Evolutionary conservation across 176 grass and related monocot genomes (phyloP).

Genomic region (Raddia distichophylla): DNA sequence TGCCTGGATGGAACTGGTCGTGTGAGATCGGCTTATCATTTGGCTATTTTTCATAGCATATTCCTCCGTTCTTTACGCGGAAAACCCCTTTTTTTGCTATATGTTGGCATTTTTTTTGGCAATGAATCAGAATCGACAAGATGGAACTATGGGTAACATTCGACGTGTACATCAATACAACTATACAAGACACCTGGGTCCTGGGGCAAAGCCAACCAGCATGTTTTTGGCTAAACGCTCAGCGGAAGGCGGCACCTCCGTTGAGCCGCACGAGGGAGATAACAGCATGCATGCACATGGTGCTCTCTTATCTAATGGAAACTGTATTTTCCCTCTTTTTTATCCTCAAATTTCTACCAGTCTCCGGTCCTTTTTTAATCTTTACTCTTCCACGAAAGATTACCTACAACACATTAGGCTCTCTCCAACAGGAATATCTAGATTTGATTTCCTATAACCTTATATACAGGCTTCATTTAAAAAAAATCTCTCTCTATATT

Average conservation of each 20-base stretch:
- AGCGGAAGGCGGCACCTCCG: background rate
- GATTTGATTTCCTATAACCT: too few species aligned
- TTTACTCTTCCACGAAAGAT: constrained; percentile 40
- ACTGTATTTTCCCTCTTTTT: constrained; percentile 2
- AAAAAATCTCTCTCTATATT: too few species aligned
- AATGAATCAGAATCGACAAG: background rate
- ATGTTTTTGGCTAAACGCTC: background rate
- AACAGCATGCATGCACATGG: background rate
- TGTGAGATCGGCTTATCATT: background rate
- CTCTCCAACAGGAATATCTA: too few species aligned
- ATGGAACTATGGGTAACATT: background rate
- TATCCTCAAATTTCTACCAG: constrained; percentile 37
- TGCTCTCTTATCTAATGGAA: background rate
- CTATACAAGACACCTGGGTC: too few species aligned
- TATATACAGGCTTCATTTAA: too few species aligned
- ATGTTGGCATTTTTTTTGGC: background rate
- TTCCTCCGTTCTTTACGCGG: background rate
- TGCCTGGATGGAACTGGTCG: constrained; percentile 19
- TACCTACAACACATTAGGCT: constrained; percentile 44
- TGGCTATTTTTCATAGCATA: background rate
- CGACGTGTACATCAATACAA: too few species aligned
- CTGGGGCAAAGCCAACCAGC: background rate
- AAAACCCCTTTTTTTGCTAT: background rate
- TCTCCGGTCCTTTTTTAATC: constrained; percentile 35
- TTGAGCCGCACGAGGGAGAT: background rate